phyloP scores from a whole-genome alignment of 805 yeast species.

The Zygosaccharomyces pseudorouxii region DNA sequence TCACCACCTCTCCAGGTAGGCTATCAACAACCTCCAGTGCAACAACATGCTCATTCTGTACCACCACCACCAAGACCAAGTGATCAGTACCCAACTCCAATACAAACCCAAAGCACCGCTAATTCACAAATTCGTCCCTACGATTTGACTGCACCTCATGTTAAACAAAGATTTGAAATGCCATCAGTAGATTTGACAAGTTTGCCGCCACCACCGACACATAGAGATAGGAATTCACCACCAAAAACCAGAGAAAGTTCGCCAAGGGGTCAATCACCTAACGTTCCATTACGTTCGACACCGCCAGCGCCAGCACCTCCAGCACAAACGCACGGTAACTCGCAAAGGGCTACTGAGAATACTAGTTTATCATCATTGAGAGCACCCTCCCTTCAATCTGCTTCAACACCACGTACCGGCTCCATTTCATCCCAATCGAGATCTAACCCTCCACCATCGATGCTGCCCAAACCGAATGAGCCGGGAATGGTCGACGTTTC shows the following conservation, averaged over 20 bases:
- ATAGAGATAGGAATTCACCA: constrained; percentile 21
- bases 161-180: constrained; percentile 6
- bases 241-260: not conserved
- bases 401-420: not conserved
- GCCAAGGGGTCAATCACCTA: not conserved
- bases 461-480: not conserved
- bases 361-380: constrained; percentile 27
- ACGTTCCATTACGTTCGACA: not conserved
- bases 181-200: constrained; percentile 16
- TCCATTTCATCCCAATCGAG: constrained; percentile 1
- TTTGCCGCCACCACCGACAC: constrained; percentile 33
- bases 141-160: not conserved
- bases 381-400: constrained; percentile 1
- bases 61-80: constrained; percentile 4
- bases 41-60: constrained; percentile 12
- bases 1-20: not conserved
- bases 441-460: not conserved
- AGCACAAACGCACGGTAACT: not conserved
- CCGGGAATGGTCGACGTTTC: constrained; percentile 5
- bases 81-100: constrained; percentile 2
- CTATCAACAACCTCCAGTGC: not conserved
- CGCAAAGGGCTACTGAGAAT: not conserved
- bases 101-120: constrained; percentile 4
- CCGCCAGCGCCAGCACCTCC: not conserved
- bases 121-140: constrained; percentile 7